Evolutionary conservation across 176 grass and related monocot species (phyloP).

Genomic region (Bolboschoenus planiculmis): DNA sequence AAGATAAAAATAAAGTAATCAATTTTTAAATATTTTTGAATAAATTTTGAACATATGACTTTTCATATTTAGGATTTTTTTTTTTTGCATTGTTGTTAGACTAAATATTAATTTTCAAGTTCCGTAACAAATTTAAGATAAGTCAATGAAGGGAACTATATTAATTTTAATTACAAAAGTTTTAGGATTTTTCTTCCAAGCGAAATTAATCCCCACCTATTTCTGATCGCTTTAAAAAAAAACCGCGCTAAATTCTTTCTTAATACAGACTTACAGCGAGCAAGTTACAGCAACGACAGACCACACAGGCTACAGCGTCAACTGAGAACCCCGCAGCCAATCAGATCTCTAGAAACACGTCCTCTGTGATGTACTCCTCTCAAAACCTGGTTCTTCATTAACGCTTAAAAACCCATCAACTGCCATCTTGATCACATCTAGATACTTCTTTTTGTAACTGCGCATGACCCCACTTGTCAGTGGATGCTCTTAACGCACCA

Average conservation of each 20-base stretch:
- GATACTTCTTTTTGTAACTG: not conserved
- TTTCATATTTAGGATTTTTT: too few species aligned
- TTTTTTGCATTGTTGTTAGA: too few species aligned
- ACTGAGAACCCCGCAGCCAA: slow-evolving; percentile 17
- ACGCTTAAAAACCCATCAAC: not conserved
- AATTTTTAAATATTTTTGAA: too few species aligned
- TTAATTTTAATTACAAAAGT: too few species aligned
- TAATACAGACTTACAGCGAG: not conserved
- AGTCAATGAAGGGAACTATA: too few species aligned
- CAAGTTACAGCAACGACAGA: not conserved
- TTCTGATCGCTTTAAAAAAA: not conserved
- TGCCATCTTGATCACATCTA: not conserved
- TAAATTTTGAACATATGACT: too few species aligned
- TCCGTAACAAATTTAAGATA: too few species aligned
- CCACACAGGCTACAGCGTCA: not conserved
- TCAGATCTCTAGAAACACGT: slow-evolving; percentile 38
- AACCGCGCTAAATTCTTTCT: not conserved
- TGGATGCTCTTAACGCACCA: not conserved
- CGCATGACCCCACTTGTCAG: slow-evolving; percentile 33
- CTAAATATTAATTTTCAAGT: too few species aligned
- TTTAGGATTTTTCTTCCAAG: too few species aligned
- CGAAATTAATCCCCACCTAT: not conserved
- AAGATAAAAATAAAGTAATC: too few species aligned
- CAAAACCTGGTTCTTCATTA: slow-evolving; percentile 15
- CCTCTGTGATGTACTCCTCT: not conserved